These are phyloP conservation scores for Colletotrichum sp. DNA, from an alignment of 2,329 filamentous ascomycete genomes.

Conservation along the genomic window DNA sequence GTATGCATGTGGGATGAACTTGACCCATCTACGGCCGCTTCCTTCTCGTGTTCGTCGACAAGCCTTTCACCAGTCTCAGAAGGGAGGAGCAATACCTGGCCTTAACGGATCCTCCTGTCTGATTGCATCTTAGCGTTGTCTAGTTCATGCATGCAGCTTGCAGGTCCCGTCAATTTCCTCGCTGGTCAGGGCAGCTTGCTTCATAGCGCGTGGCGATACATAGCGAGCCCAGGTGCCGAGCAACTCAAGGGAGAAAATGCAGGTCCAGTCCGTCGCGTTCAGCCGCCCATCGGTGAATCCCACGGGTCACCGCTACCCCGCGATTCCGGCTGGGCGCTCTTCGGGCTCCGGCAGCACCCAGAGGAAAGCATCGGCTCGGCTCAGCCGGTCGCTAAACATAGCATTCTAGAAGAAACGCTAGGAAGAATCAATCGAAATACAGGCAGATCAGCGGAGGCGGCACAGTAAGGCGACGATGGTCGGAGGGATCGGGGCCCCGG, in stretches of 20 bases:
- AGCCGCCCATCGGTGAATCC: background rate
- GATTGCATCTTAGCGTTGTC: background rate
- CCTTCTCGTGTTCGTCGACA: background rate
- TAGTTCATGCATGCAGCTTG: background rate
- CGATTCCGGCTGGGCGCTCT: background rate
- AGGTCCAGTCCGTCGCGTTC: background rate
- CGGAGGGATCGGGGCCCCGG: background rate
- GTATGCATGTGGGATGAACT: background rate
- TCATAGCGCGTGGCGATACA: background rate
- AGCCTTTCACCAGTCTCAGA: background rate
- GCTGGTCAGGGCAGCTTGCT: background rate
- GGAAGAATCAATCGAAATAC: background rate
- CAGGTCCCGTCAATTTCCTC: background rate
- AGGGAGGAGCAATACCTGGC: background rate
- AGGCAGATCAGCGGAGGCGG: conserved; percentile 5
- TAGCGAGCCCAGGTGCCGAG: background rate
- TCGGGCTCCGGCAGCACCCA: background rate
- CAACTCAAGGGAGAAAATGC: background rate
- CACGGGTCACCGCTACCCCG: background rate
- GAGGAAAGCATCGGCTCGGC: background rate
- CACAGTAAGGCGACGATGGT: background rate
- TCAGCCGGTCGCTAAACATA: background rate
- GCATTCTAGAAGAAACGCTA: background rate
- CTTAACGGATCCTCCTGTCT: background rate
- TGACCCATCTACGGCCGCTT: background rate